A percentile compares a stretch with the other conserved stretches of the same genome.
Evolutionary conservation across 1,284 basidiomycete species (phyloP).

Genomic region (Phenoliferia sp.): DNA sequence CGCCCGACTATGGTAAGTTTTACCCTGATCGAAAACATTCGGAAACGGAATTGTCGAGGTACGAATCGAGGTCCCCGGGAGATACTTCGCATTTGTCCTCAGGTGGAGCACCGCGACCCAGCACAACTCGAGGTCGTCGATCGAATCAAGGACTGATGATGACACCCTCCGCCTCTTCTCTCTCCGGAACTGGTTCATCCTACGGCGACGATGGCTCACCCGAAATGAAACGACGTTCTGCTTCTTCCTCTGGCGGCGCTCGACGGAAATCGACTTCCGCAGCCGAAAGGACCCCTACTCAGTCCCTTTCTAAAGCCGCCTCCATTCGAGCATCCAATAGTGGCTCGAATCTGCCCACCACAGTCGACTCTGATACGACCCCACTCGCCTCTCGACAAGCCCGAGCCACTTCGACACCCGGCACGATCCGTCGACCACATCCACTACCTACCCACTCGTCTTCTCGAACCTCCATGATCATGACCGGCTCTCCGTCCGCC

Average conservation of each 20-base stretch:
- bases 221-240: not conserved
- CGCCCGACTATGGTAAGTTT: not conserved
- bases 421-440: not conserved
- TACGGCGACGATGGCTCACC: not conserved
- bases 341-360: not conserved
- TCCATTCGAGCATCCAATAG: not conserved
- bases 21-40: not conserved
- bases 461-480: not conserved
- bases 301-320: not conserved
- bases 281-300: not conserved
- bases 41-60: not conserved
- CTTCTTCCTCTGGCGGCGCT: not conserved
- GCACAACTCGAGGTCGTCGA: not conserved
- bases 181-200: not conserved
- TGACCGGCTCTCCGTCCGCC: not conserved
- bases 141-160: conserved; percentile 1
- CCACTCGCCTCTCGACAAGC: not conserved
- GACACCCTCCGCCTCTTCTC: conserved; percentile 6
- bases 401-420: not conserved
- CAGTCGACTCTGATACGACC: not conserved
- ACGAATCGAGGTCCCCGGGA: conserved; percentile 1
- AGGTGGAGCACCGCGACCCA: not conserved
- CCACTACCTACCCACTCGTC: not conserved
- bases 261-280: not conserved
- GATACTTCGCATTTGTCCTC: conserved; percentile 5